Conservation (phyloP, 2,329 filamentous ascomycete species). For the Aspergillus sp. region DNA sequence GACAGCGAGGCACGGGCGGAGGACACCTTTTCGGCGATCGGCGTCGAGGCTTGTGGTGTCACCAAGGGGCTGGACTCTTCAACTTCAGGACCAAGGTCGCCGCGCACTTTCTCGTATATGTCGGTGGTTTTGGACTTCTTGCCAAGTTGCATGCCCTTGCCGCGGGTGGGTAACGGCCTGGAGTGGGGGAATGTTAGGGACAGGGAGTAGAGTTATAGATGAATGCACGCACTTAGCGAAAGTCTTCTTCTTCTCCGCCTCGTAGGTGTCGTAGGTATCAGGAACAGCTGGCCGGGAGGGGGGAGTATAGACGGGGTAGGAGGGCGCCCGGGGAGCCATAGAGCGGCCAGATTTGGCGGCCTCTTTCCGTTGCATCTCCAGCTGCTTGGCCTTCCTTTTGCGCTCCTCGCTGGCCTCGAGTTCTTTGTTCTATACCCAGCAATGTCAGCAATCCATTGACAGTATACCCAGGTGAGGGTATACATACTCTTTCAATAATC, state of each 20-base stretch:
- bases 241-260: conserved; percentile 94
- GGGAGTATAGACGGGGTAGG: conserved; percentile 86
- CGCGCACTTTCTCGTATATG: conserved; percentile 94
- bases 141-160: conserved; percentile 98
- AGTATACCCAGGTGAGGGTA: conserved; percentile 26
- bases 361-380: conserved; percentile 98
- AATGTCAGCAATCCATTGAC: conserved; percentile 25
- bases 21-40: conserved; percentile 54
- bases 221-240: conserved; percentile 67
- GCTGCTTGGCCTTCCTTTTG: conserved; percentile 96
- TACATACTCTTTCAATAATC: conserved; percentile 80
- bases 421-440: conserved; percentile 79
- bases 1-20: conserved; percentile 65
- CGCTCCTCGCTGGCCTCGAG: conserved; percentile 96
- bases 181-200: conserved; percentile 44
- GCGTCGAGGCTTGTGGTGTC: conserved; percentile 55
- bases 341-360: conserved; percentile 74
- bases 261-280: conserved; percentile 90
- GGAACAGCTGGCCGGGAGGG: conserved; percentile 71
- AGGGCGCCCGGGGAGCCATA: conserved; percentile 70
- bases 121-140: conserved; percentile 98
- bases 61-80: conserved; percentile 74
- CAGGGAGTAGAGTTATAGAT: background rate
- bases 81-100: conserved; percentile 82
- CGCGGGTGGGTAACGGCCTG: conserved; percentile 66